Percentiles rank a stretch among this genome's conserved stretches.
These are phyloP conservation scores for Colletotrichum spinosum DNA, from an alignment of 2,329 filamentous ascomycete species.

Conservation along the genomic window DNA sequence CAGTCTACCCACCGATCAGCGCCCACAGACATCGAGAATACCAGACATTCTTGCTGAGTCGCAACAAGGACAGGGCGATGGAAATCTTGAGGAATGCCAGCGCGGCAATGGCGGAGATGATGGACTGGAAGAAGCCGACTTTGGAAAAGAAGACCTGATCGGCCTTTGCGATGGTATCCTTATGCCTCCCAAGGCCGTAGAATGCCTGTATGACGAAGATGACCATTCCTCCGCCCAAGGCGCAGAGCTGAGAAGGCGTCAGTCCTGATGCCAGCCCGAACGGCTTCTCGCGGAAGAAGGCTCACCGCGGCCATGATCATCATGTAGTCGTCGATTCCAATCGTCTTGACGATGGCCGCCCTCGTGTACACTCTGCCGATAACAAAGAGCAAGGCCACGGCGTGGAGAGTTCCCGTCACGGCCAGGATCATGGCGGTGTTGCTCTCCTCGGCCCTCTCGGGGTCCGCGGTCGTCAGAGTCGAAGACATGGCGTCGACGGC, in stretches of 20 bases:
- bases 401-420: constrained; percentile 40
- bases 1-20: constrained; percentile 32
- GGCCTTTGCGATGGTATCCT: constrained; percentile 46
- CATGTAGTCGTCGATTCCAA: constrained; percentile 44
- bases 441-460: constrained; percentile 42
- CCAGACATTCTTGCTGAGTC: constrained; percentile 41
- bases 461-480: constrained; percentile 22
- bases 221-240: constrained; percentile 43
- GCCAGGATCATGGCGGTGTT: constrained; percentile 41
- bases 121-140: constrained; percentile 57
- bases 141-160: constrained; percentile 52
- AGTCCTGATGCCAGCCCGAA: neutral
- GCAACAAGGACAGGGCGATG: constrained; percentile 40
- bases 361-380: constrained; percentile 38
- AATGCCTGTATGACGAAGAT: constrained; percentile 55
- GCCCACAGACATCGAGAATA: constrained; percentile 42
- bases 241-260: constrained; percentile 41
- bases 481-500: constrained; percentile 21
- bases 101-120: constrained; percentile 52
- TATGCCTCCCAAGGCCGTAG: constrained; percentile 60
- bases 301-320: constrained; percentile 45
- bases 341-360: constrained; percentile 39
- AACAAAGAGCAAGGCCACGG: constrained; percentile 40
- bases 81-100: constrained; percentile 41
- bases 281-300: neutral